Percentiles rank a stretch among this genome's conserved stretches.
These are phyloP conservation scores for Saturnispora besseyi DNA, from an alignment of 805 yeast species.

Conservation along the genomic window DNA sequence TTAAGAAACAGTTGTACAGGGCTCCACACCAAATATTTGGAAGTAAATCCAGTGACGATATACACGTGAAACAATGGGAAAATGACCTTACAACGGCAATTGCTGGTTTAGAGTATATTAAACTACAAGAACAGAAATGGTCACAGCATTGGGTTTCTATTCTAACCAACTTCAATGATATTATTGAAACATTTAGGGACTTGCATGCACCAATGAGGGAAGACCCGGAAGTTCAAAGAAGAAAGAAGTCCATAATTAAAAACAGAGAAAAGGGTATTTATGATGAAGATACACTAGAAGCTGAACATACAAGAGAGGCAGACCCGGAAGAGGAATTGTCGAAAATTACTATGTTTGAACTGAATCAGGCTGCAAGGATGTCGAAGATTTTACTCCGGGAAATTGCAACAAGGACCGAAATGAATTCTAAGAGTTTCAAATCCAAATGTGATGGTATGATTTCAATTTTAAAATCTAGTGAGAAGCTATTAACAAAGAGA, in stretches of 20 bases:
- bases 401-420: slow-evolving; percentile 18
- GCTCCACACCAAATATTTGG: slow-evolving; percentile 32
- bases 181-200: slow-evolving; percentile 26
- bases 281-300: slow-evolving; percentile 9
- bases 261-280: slow-evolving; percentile 22
- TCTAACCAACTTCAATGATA: slow-evolving; percentile 28
- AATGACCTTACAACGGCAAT: slow-evolving; percentile 34
- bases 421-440: slow-evolving; percentile 24
- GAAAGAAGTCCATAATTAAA: slow-evolving; percentile 16
- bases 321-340: slow-evolving; percentile 25
- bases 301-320: background rate
- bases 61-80: slow-evolving; percentile 33
- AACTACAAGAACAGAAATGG: slow-evolving; percentile 25
- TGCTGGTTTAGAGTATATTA: slow-evolving; percentile 36
- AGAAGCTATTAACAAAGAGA: slow-evolving; percentile 36
- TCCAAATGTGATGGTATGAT: slow-evolving; percentile 33
- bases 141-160: slow-evolving; percentile 20
- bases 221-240: slow-evolving; percentile 15
- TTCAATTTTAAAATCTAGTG: slow-evolving; percentile 28
- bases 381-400: slow-evolving; percentile 20
- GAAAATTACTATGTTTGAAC: slow-evolving; percentile 23
- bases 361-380: slow-evolving; percentile 23
- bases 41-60: slow-evolving; percentile 30
- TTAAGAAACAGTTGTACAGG: slow-evolving; percentile 28
- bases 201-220: slow-evolving; percentile 19